These are phyloP conservation scores for Rhizopus stolonifer DNA, from an alignment of 371 early-diverging fungal species.

Conservation along the genomic window DNA sequence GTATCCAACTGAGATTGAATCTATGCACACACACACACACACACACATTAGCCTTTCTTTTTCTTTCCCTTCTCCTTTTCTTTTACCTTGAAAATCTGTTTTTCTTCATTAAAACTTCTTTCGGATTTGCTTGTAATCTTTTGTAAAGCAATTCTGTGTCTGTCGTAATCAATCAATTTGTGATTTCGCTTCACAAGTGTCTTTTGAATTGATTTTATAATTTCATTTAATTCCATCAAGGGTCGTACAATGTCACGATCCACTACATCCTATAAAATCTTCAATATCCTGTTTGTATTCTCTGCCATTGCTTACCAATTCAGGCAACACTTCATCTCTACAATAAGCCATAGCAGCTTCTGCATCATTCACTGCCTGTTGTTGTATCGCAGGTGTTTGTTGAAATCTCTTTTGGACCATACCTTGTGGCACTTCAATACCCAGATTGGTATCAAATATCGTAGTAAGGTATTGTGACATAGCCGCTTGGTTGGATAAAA, in stretches of 20 bases:
- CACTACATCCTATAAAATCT: constrained; percentile 54
- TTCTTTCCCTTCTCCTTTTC: not conserved
- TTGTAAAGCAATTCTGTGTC: constrained; percentile 65
- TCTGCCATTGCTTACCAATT: constrained; percentile 46
- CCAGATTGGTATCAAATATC: constrained; percentile 44
- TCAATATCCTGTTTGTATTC: not conserved
- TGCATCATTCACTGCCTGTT: constrained; percentile 62
- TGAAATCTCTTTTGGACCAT: constrained; percentile 33
- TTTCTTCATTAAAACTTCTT: constrained; percentile 70
- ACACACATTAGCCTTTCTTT: not conserved
- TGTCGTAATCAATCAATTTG: constrained; percentile 84
- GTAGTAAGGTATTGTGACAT: constrained; percentile 60
- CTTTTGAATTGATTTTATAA: constrained; percentile 70
- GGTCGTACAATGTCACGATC: constrained; percentile 76
- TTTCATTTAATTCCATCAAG: constrained; percentile 57
- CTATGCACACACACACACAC: constrained; percentile 19
- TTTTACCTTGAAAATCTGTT: constrained; percentile 62
- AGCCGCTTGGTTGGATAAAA: constrained; percentile 63
- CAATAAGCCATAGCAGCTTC: constrained; percentile 53
- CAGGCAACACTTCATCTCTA: constrained; percentile 59
- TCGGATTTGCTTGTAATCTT: constrained; percentile 69
- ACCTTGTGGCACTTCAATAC: constrained; percentile 34
- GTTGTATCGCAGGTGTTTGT: constrained; percentile 46
- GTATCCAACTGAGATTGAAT: constrained; percentile 61
- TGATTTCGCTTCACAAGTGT: constrained; percentile 79